A percentile compares a stretch with the other conserved stretches of the same genome.
phyloP scores from a whole-genome alignment of 257 asterid genomes.

The Jasminum sambac region DNA sequence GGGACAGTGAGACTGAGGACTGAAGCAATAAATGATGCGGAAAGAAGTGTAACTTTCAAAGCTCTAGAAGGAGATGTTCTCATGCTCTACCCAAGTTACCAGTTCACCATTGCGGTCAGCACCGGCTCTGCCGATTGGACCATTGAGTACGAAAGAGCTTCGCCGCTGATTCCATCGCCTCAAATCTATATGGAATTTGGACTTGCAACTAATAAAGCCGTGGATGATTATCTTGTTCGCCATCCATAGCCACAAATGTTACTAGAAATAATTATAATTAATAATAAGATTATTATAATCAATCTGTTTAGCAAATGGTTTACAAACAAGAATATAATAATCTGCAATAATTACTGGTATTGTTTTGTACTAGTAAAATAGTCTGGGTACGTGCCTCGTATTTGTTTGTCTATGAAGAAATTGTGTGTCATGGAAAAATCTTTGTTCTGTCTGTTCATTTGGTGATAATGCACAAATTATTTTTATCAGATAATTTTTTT shows the following conservation, averaged over 20 bases:
- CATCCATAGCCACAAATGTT: not conserved
- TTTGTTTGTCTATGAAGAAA: not conserved
- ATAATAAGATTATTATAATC: not conserved
- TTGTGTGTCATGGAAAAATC: not conserved
- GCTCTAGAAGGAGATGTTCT: constrained; percentile 28
- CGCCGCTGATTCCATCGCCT: constrained; percentile 32
- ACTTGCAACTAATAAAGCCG: constrained; percentile 9
- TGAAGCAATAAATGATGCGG: constrained; percentile 29
- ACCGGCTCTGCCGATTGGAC: constrained; percentile 26
- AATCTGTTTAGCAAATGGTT: no score
- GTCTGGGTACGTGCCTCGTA: not conserved
- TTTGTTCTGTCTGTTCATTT: not conserved
- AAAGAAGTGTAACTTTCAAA: constrained; percentile 10
- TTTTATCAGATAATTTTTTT: no score
- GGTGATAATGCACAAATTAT: not conserved
- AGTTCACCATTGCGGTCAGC: not conserved
- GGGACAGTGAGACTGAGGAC: constrained; percentile 24
- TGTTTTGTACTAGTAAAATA: not conserved
- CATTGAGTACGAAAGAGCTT: constrained; percentile 29
- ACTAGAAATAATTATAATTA: not conserved
- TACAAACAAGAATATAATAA: no score
- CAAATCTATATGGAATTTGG: constrained; percentile 25
- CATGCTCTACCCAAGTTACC: constrained; percentile 21
- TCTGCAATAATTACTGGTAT: not conserved
- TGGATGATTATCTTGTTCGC: constrained; percentile 30